Evolutionary conservation across 106 monocot species (phyloP), one percentile per base, ranked within the genome.

Genomic region (Chionographis japonica): DNA sequence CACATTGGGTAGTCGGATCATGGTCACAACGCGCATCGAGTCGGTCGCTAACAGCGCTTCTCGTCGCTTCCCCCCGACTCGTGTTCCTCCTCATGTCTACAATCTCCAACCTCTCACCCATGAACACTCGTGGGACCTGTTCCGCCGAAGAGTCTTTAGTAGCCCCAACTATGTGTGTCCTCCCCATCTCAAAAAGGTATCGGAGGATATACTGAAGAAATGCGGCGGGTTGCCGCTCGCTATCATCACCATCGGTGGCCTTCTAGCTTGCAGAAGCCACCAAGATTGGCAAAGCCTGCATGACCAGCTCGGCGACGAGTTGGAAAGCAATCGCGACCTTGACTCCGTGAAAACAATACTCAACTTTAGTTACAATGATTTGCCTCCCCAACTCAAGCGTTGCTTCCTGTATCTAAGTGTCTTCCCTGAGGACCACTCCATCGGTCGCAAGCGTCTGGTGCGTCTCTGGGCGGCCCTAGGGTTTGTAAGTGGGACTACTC

Each of bases 321-420:
- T 79, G 17, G 46, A 63, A 11, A 49, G 0, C 13, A 69, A 79
- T 69, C 68, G 38, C 3, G 50, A 12, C 1, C 46, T 69, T 1
- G 57, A 62, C 27, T 39, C 4, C 35, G 35, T 68, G 12, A 74
- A 68, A 10, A 35, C 36, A 13, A 38, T 63, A 0, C 37, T 73
- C 11, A 61, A 12, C 41, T 3, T 67, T 3, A 62, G 73, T 49
- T 79, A 68, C 17, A 40, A 62, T 20, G 73, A 68, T 56, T 46
- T 79, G 8, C 79, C 79, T 40, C 14, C 62, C 35, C 37, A 73
- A 39, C 49, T 79, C 20, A 79, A 62, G 54, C n/a, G 43, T 27
- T 79, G 73, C 50, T 79, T 79, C 43, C 37, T 73, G 49, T 79
- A 79, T 61, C 43, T 72, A n/a, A 62, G 72, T 57, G 50, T 68